Evolutionary conservation across 1,284 basidiomycete species (phyloP).

Genomic region (Fomes fomentarius): DNA sequence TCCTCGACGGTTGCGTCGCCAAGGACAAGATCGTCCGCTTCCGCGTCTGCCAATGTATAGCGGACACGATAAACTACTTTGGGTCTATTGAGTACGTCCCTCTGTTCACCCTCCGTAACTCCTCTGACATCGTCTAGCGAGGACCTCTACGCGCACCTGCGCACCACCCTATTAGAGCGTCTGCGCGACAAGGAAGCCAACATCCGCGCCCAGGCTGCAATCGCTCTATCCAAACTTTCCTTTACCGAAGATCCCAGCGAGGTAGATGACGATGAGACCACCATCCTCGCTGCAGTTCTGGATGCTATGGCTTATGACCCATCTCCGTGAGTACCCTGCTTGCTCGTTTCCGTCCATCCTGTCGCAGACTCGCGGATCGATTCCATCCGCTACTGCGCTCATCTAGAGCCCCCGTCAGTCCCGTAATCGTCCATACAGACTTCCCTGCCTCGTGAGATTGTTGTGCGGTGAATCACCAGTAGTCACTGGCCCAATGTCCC

Average conservation of each 20-base stretch:
- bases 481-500: no score
- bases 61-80: slow-evolving; percentile 79
- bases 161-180: slow-evolving; percentile 75
- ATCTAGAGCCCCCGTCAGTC: no score
- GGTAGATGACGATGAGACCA: slow-evolving; percentile 64
- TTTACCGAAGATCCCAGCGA: slow-evolving; percentile 77
- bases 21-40: slow-evolving; percentile 91
- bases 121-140: slow-evolving; percentile 55
- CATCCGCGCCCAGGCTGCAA: slow-evolving; percentile 85
- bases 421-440: no score
- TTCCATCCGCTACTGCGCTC: no score
- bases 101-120: not conserved
- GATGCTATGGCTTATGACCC: slow-evolving; percentile 79
- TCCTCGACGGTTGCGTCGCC: slow-evolving; percentile 83
- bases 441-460: no score
- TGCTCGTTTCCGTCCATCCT: no score
- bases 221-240: slow-evolving; percentile 85
- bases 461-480: no score
- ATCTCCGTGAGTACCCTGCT: slow-evolving; percentile 66
- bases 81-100: slow-evolving; percentile 82
- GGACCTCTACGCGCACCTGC: slow-evolving; percentile 76
- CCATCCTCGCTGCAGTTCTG: slow-evolving; percentile 69
- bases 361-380: no score
- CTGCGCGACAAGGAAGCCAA: slow-evolving; percentile 84
- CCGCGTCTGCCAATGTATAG: slow-evolving; percentile 79